These are phyloP conservation scores for Jimgerdemannia flammicorona DNA, from an alignment of 192 early-diverging fungal genomes.

Conservation along the genomic window DNA sequence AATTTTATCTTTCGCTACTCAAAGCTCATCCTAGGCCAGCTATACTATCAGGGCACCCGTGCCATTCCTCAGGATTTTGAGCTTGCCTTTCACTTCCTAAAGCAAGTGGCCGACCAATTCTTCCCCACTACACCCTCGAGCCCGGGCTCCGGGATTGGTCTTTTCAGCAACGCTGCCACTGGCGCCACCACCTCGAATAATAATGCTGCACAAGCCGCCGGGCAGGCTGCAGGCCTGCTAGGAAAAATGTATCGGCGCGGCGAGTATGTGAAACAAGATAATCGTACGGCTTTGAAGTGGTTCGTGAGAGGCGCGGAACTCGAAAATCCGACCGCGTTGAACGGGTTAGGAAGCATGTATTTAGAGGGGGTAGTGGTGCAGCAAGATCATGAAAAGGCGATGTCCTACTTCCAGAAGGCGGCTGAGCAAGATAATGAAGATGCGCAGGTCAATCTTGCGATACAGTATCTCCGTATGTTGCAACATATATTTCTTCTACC, in stretches of 20 bases:
- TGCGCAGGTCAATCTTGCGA: constrained; percentile 73
- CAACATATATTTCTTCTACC: too few species aligned
- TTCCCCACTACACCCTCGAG: constrained; percentile 28
- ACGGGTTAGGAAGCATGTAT: constrained; percentile 84
- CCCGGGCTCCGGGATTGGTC: constrained; percentile 1
- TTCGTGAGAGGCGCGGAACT: constrained; percentile 65
- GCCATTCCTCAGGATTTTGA: constrained; percentile 52
- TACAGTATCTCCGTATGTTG: too few species aligned
- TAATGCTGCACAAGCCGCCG: constrained; percentile 41
- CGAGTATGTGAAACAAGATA: constrained; percentile 67
- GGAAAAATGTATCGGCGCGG: constrained; percentile 92
- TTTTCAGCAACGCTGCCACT: not conserved
- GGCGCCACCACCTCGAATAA: not conserved
- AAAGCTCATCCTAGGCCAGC: constrained; percentile 67
- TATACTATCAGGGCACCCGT: constrained; percentile 75
- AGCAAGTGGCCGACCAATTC: constrained; percentile 43
- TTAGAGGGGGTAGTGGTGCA: constrained; percentile 58
- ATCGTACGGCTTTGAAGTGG: constrained; percentile 67
- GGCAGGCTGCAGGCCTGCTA: constrained; percentile 72
- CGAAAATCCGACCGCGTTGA: constrained; percentile 60
- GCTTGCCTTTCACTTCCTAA: constrained; percentile 60
- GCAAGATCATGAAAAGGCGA: constrained; percentile 50
- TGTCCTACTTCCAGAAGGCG: constrained; percentile 63
- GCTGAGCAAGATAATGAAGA: constrained; percentile 68
- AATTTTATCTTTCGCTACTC: not conserved